phyloP scores from a whole-genome alignment of 345 rosid species.

The Kandelia obovata region DNA sequence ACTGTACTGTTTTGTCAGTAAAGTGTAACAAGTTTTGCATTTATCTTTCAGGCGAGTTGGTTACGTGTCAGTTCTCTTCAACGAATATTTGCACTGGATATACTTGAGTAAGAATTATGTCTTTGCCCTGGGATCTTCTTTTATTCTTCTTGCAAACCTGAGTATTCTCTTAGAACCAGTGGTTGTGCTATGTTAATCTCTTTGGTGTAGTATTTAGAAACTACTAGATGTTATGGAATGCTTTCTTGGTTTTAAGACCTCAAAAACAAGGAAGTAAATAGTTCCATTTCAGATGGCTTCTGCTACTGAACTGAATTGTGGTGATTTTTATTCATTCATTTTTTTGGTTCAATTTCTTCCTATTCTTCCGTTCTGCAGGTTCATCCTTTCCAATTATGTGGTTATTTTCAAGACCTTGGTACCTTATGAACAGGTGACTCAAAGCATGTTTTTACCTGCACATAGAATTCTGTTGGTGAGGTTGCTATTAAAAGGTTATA shows the following conservation, averaged over 20 bases:
- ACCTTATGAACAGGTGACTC: conserved; percentile 78
- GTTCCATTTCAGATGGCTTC: not conserved
- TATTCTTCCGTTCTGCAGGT: conserved; percentile 49
- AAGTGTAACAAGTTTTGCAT: conserved; percentile 6
- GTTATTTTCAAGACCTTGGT: conserved; percentile 68
- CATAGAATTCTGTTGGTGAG: conserved; percentile 12
- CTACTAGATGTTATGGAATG: no score
- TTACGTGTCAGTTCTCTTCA: conserved; percentile 72
- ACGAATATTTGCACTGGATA: conserved; percentile 81
- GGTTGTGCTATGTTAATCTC: no score
- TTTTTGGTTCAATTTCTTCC: not conserved
- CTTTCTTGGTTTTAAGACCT: no score
- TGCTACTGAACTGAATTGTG: not conserved
- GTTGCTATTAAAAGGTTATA: conserved; percentile 26
- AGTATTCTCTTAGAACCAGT: not conserved
- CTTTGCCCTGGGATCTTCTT: conserved; percentile 9
- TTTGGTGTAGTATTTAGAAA: no score
- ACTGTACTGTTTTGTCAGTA: not conserved
- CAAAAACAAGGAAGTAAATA: not conserved
- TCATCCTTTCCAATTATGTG: conserved; percentile 79
- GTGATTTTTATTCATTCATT: not conserved
- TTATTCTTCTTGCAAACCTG: not conserved
- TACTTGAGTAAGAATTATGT: conserved; percentile 75
- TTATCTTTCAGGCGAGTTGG: conserved; percentile 73
- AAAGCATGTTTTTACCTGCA: conserved; percentile 1